Base-by-base conservation (phyloP, 2,329 filamentous ascomycete species). In the Alternaria sp. region DNA sequence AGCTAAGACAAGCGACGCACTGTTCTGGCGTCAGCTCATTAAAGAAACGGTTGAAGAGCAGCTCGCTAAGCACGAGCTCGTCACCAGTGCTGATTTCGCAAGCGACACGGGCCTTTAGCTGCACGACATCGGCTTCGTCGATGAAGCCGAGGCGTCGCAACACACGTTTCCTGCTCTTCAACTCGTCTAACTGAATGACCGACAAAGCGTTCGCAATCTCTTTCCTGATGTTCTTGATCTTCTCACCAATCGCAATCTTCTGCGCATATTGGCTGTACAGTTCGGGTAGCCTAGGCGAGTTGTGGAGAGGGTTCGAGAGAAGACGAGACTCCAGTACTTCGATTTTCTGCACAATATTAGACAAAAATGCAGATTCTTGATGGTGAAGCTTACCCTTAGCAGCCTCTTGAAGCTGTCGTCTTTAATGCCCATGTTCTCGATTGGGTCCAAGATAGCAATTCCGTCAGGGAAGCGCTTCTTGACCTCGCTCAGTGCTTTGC, bases 31-130 rank as follows among this genome's bases (percentile, higher is more conserved):
- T 90, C 46, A 98, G 84, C 76, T 97, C 94, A 78, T 98, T 99
- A 87, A 99, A 99, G 86, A 97, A 98, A 43, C 94, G 89, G 80
- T 98, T 96, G 81, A 99, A 98, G 1, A 99, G 87, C 26, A 99
- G 86, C 80, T 99, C 96, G 12, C 92, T 94, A 6, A 99, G 87
- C 68, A 99, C 89, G 45, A 99, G 85, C 79, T 99, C 96, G 75
- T 99, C 96, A 37, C 95, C 96, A 0, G 95, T 97, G 66, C 93
- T 97, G 69, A 99, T 98, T 82, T 99, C 95, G 81, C 96, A 99
- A 2, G 96, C 96, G 4, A 98, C 96, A 60, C 96, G 92, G 11
- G 95, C 96, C 83, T 99, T 99, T 75, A 98, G 88, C 83, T 98
- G 92, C 9, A 99, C 94, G 1, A 99, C 94, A 78, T 98, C 96